Evolutionary conservation across 441 rosid species (phyloP).

Genomic region (Populus tomentosa): DNA sequence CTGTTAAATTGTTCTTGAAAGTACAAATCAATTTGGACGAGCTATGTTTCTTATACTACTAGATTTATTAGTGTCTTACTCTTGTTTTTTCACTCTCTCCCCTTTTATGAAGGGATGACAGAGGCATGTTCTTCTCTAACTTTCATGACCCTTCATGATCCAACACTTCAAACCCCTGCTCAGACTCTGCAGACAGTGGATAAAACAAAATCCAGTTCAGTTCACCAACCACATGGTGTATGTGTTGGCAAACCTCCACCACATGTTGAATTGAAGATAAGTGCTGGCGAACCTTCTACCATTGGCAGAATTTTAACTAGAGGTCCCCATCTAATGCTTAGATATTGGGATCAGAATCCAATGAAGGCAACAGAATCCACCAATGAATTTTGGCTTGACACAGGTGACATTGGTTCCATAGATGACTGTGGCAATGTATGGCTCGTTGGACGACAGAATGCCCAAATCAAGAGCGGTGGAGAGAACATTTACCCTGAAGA

Average conservation of each 20-base stretch:
- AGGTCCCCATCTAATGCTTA: constrained; percentile 78
- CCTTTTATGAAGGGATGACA: constrained; percentile 63
- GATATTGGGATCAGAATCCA: constrained; percentile 55
- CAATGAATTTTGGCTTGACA: constrained; percentile 64
- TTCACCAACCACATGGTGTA: constrained; percentile 43
- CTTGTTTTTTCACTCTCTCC: not conserved
- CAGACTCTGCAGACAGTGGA: constrained; percentile 18
- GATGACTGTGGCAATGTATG: constrained; percentile 62
- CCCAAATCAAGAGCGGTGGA: constrained; percentile 80
- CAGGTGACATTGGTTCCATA: constrained; percentile 72
- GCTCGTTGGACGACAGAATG: constrained; percentile 71
- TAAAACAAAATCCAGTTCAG: constrained; percentile 5
- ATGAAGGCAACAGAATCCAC: constrained; percentile 21
- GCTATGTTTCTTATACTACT: not conserved
- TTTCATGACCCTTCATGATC: constrained; percentile 58
- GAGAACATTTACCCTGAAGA: constrained; percentile 91
- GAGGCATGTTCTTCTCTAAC: constrained; percentile 84
- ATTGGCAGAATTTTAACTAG: constrained; percentile 70
- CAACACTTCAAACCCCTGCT: constrained; percentile 24
- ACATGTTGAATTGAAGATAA: constrained; percentile 63
- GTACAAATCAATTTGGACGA: not conserved
- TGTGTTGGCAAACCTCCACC: constrained; percentile 91
- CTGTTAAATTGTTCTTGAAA: not conserved
- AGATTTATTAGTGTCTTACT: not conserved
- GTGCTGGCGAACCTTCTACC: constrained; percentile 32